phyloP scores from a whole-genome alignment of 139 green algal genomes.

The Coelastrella sp. region DNA sequence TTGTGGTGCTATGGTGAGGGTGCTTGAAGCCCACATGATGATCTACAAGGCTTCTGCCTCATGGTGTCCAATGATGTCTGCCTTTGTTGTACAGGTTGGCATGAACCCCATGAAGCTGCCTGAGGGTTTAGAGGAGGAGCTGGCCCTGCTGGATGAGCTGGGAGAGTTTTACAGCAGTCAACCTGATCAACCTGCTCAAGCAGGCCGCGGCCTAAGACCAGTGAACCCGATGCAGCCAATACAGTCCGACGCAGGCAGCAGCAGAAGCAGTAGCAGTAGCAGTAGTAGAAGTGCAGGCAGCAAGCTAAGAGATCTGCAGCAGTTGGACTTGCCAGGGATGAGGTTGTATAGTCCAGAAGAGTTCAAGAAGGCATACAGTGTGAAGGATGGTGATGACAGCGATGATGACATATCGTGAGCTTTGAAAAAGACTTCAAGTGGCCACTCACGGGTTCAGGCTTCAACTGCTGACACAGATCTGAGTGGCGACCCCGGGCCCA shows the following conservation, averaged over 20 bases:
- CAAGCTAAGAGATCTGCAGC: neutral
- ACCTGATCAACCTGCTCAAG: neutral
- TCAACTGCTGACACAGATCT: too few species aligned
- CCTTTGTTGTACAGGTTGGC: slow-evolving; percentile 48
- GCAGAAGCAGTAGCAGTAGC: slow-evolving; percentile 14
- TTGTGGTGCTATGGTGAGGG: too few species aligned
- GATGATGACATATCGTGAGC: too few species aligned
- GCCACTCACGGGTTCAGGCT: too few species aligned
- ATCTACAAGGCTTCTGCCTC: too few species aligned
- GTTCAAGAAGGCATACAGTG: slow-evolving; percentile 30
- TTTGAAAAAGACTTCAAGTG: too few species aligned
- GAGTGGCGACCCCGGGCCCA: too few species aligned
- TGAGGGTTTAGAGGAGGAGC: slow-evolving; percentile 63
- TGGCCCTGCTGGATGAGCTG: slow-evolving; percentile 62
- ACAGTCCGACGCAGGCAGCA: neutral
- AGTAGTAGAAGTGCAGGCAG: neutral
- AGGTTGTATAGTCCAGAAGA: slow-evolving; percentile 25
- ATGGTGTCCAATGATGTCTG: too few species aligned
- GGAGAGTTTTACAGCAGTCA: slow-evolving; percentile 35
- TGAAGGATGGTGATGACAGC: neutral
- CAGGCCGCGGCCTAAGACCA: neutral
- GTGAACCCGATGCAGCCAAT: slow-evolving; percentile 26
- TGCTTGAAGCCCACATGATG: too few species aligned
- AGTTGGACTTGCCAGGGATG: slow-evolving; percentile 1
- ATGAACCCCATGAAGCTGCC: slow-evolving; percentile 70